A percentile compares a stretch with the other conserved stretches of the same genome.
Conservation (phyloP, 768 basidiomycete genomes). For the Coprinopsis cinerea region DNA sequence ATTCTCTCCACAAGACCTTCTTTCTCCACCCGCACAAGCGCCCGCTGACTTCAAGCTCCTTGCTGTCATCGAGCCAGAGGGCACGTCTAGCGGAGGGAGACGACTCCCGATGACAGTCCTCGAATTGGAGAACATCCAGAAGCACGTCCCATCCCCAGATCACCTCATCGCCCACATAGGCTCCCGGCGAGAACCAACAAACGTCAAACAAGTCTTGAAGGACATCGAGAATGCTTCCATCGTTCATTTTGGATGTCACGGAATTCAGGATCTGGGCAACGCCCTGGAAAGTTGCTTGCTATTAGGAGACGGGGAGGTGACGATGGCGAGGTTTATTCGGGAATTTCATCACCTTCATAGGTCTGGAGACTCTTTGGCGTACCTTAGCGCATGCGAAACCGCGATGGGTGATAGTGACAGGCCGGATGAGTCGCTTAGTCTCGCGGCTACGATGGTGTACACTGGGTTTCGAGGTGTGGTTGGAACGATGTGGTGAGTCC, state of each 20-base stretch:
- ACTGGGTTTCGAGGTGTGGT: slow-evolving; percentile 25
- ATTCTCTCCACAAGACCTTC: not conserved
- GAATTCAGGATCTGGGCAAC: slow-evolving; percentile 18
- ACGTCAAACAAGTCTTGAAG: not conserved
- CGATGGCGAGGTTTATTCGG: slow-evolving; percentile 17
- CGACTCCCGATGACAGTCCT: not conserved
- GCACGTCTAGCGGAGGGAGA: too few relatives aligned
- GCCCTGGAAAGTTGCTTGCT: slow-evolving; percentile 22
- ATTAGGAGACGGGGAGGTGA: slow-evolving; percentile 17
- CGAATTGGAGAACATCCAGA: not conserved
- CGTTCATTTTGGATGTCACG: slow-evolving; percentile 33
- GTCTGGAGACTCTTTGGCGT: slow-evolving; percentile 26
- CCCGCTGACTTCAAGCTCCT: slow-evolving; percentile 1
- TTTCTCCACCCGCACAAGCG: not conserved
- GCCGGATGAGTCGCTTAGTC: slow-evolving; percentile 24
- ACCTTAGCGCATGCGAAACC: slow-evolving; percentile 40
- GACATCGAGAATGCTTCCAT: not conserved
- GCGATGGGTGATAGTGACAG: slow-evolving; percentile 24
- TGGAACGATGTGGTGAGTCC: slow-evolving; percentile 35
- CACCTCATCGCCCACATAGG: not conserved
- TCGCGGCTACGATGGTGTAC: slow-evolving; percentile 33
- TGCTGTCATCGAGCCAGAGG: slow-evolving; percentile 1
- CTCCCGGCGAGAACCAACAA: not conserved
- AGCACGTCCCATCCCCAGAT: not conserved
- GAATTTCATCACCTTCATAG: slow-evolving; percentile 12